A percentile compares a stretch with the other conserved stretches of the same genome.
Conservation (phyloP, 768 basidiomycete species). For the Pisolithus albus region DNA sequence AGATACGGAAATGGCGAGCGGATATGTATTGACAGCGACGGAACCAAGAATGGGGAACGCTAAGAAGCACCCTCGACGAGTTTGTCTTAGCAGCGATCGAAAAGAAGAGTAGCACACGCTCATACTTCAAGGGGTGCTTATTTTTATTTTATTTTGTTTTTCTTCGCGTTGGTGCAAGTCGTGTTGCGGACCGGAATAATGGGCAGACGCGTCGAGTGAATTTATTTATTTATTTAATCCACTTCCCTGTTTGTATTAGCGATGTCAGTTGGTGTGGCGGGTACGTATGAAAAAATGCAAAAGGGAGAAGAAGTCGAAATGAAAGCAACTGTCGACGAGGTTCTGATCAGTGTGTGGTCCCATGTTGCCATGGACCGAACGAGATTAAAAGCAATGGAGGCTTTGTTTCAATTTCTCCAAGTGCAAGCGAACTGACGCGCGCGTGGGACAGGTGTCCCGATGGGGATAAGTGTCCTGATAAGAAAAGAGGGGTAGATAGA, state of each 20-base stretch:
- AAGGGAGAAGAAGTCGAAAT: neutral
- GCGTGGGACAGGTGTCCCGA: too few species aligned
- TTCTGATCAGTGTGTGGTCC: neutral
- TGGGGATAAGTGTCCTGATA: neutral
- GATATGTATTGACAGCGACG: conserved; percentile 6
- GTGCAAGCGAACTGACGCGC: too few species aligned
- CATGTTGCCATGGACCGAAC: neutral
- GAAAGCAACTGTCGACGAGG: neutral
- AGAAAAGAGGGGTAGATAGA: neutral
- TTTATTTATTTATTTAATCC: conserved; percentile 19
- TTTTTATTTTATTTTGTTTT: too few species aligned
- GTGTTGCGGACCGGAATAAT: conserved; percentile 16
- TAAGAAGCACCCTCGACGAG: conserved; percentile 3
- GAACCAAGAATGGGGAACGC: conserved; percentile 16
- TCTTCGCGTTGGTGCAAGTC: neutral
- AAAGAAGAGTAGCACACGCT: conserved; percentile 5
- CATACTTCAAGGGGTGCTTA: neutral
- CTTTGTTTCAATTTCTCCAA: too few species aligned
- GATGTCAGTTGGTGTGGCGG: neutral
- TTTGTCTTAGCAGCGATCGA: conserved; percentile 21
- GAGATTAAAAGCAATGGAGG: neutral
- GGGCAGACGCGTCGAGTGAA: conserved; percentile 23
- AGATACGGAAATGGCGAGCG: neutral
- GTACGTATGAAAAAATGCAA: neutral
- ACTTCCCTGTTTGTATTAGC: conserved; percentile 5